Conservation (phyloP, 306 rosid species). For the Trifolium fragiferum region DNA sequence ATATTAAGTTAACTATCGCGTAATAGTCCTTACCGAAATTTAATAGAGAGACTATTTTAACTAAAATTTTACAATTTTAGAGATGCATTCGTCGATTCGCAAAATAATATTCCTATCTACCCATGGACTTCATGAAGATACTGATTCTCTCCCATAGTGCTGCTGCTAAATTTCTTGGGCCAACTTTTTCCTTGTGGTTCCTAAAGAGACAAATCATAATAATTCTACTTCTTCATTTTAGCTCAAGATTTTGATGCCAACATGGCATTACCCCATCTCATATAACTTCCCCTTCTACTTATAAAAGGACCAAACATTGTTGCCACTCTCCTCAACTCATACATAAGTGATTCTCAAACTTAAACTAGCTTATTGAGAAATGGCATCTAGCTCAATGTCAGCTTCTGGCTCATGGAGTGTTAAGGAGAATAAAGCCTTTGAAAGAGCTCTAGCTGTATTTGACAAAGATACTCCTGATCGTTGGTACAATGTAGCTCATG, state of each 20-base stretch:
- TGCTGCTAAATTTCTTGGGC: constrained; percentile 50
- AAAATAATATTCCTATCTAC: constrained; percentile 5
- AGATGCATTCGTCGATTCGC: no score
- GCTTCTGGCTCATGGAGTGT: constrained; percentile 82
- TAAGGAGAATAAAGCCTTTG: constrained; percentile 91
- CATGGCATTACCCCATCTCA: constrained; percentile 59
- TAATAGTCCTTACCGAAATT: background rate
- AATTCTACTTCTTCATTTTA: constrained; percentile 49
- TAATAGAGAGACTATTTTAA: background rate
- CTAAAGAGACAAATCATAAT: constrained; percentile 67
- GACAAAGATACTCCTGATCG: constrained; percentile 96
- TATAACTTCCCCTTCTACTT: constrained; percentile 47
- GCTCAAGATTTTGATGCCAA: constrained; percentile 61
- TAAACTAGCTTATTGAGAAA: constrained; percentile 27
- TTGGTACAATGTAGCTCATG: constrained; percentile 89
- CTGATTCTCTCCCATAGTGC: constrained; percentile 62
- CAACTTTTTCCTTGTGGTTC: constrained; percentile 56
- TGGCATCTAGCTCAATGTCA: constrained; percentile 85
- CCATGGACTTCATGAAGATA: constrained; percentile 46
- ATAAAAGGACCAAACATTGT: constrained; percentile 64
- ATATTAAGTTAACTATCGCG: background rate
- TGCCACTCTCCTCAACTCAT: constrained; percentile 44
- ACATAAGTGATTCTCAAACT: constrained; percentile 9
- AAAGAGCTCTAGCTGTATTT: constrained; percentile 81
- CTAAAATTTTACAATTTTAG: no score